phyloP scores from a whole-genome alignment of 345 rosid species.

The Leavenworthia alabamica region DNA sequence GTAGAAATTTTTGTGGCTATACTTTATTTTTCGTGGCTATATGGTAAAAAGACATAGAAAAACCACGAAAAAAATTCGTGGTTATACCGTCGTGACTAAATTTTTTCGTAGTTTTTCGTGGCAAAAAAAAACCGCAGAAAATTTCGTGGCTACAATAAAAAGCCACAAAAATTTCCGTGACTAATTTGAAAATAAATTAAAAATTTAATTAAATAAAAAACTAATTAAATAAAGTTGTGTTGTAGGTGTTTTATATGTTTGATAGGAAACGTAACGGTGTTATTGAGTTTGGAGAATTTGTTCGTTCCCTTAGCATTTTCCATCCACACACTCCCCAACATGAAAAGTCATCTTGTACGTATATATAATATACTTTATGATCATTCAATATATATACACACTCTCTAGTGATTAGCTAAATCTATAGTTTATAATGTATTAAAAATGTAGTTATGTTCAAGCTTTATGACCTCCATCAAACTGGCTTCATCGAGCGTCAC shows the following conservation, averaged over 20 bases:
- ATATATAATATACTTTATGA: neutral
- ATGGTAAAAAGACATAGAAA: no score
- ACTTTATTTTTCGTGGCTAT: no score
- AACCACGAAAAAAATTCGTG: no score
- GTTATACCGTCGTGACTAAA: no score
- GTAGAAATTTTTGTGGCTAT: no score
- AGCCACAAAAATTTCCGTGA: no score
- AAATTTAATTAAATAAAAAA: no score
- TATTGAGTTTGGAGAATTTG: conserved; percentile 66
- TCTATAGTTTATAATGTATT: neutral
- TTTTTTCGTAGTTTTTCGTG: no score
- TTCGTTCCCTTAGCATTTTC: conserved; percentile 56
- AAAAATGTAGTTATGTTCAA: conserved; percentile 43
- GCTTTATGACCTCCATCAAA: conserved; percentile 46
- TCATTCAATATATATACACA: neutral
- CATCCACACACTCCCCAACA: conserved; percentile 55
- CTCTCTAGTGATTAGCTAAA: neutral
- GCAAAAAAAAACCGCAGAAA: no score
- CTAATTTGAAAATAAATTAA: no score
- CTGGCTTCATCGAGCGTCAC: conserved; percentile 51
- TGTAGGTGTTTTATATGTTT: conserved; percentile 56
- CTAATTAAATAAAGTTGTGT: neutral
- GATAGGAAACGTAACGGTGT: conserved; percentile 56
- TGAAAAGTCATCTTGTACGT: conserved; percentile 53
- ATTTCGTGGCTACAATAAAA: no score